phyloP scores from a whole-genome alignment of 805 yeast species.

The Ogataea zsoltii region DNA sequence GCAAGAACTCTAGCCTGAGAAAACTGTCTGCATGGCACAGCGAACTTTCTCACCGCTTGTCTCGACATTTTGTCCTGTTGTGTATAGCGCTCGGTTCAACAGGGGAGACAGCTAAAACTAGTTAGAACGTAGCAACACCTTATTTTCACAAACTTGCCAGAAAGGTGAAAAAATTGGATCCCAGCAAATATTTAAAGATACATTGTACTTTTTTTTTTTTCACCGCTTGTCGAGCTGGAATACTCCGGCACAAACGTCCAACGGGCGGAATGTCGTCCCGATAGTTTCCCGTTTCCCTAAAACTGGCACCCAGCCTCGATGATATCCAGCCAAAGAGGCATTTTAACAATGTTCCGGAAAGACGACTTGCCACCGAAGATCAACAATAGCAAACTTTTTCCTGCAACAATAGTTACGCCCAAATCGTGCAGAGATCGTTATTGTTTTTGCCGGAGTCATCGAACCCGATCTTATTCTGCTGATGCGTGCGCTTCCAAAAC shows the following conservation, averaged over 20 bases:
- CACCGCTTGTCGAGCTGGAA: background rate
- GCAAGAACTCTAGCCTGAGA: conserved; percentile 21
- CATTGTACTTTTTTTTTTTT: background rate
- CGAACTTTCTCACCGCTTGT: conserved; percentile 14
- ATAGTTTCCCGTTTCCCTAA: background rate
- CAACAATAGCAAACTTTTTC: background rate
- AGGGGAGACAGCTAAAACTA: too few species aligned
- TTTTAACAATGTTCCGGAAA: background rate
- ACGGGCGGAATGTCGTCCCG: background rate
- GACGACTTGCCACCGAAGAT: background rate
- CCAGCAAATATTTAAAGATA: background rate
- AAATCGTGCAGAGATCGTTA: background rate
- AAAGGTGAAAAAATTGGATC: background rate
- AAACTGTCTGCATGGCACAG: conserved; percentile 23
- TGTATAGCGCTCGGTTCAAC: too few species aligned
- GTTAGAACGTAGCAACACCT: too few species aligned
- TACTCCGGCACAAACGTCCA: background rate
- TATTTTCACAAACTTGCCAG: too few species aligned
- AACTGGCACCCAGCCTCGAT: background rate
- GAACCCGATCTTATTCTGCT: conserved; percentile 2
- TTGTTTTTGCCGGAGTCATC: conserved; percentile 3
- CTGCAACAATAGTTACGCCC: background rate
- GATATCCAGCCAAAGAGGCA: background rate
- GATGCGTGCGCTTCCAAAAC: background rate
- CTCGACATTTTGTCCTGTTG: conserved; percentile 2